These are phyloP conservation scores for Calycina herbarum DNA, from an alignment of 2,329 filamentous ascomycete species.

Conservation along the genomic window DNA sequence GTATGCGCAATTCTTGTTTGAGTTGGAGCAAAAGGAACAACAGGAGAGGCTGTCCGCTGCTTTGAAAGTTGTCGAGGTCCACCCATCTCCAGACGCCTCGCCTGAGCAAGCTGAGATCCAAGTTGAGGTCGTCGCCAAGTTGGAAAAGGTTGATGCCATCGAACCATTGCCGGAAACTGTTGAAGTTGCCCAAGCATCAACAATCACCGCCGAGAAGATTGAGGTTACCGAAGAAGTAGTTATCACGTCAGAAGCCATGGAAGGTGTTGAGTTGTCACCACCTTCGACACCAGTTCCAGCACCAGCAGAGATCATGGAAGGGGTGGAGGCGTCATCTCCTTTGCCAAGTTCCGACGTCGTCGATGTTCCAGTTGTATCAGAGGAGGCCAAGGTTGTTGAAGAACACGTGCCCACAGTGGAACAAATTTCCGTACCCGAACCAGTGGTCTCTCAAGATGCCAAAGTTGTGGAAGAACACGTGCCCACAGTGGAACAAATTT, in stretches of 20 bases:
- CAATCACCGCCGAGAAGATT: not conserved
- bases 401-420: not conserved
- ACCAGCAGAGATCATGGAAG: not conserved
- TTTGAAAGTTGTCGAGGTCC: slow-evolving; percentile 31
- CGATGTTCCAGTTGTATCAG: not conserved
- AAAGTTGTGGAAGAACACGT: not conserved
- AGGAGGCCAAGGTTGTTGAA: not conserved
- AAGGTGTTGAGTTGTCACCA: not conserved
- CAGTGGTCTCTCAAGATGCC: not conserved
- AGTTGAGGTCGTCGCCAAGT: not conserved
- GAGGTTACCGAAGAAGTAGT: not conserved
- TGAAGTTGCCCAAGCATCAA: not conserved
- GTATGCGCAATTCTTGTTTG: slow-evolving; percentile 71
- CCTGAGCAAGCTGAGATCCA: slow-evolving; percentile 3
- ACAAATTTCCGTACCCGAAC: no score
- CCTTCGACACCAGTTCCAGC: not conserved
- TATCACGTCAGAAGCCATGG: not conserved
- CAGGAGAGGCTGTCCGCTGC: slow-evolving; percentile 33
- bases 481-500: not conserved
- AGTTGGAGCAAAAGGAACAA: slow-evolving; percentile 37
- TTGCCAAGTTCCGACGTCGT: not conserved
- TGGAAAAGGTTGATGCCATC: slow-evolving; percentile 9
- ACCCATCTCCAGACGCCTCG: slow-evolving; percentile 11
- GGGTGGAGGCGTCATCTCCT: not conserved
- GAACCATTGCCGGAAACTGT: slow-evolving; percentile 6